Evolutionary conservation across 1,284 basidiomycete genomes (phyloP).

Genomic region (Rhodotorula sp.): DNA sequence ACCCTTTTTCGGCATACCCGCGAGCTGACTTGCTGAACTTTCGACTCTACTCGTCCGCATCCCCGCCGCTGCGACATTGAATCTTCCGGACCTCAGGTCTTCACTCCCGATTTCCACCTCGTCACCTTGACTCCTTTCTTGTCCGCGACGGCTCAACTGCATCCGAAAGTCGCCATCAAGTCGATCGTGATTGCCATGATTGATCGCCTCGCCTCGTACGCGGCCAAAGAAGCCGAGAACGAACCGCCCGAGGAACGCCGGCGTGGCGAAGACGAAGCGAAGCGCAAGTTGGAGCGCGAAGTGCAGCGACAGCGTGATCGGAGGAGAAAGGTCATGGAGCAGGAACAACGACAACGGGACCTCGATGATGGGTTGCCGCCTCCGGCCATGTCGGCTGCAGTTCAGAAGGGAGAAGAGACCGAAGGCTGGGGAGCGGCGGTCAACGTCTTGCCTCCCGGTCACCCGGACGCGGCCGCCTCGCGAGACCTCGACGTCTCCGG

Average conservation of each 20-base stretch:
- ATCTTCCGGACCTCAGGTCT: conserved; percentile 64
- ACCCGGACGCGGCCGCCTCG: background rate
- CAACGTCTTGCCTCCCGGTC: conserved; percentile 9
- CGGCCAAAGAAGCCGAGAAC: conserved; percentile 86
- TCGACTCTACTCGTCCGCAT: too few species aligned
- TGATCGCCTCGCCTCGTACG: conserved; percentile 89
- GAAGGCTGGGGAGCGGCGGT: conserved; percentile 35
- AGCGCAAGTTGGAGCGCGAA: conserved; percentile 75
- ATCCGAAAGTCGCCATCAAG: conserved; percentile 95
- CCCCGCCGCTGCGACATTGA: too few species aligned
- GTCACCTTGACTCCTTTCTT: conserved; percentile 89
- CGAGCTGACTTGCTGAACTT: too few species aligned
- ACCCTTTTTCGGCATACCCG: too few species aligned
- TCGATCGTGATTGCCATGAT: conserved; percentile 92
- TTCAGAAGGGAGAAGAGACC: conserved; percentile 23
- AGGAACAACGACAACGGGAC: conserved; percentile 43
- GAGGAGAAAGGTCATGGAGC: conserved; percentile 51
- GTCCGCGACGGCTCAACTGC: conserved; percentile 85
- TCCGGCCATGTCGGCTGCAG: background rate
- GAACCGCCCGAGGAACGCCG: conserved; percentile 90
- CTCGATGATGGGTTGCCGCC: conserved; percentile 54
- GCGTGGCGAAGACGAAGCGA: conserved; percentile 83
- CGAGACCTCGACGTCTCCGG: conserved; percentile 24
- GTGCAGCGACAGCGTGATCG: conserved; percentile 64
- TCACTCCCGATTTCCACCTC: conserved; percentile 93